Conservation (phyloP, 441 rosid species). For the Isatis lusitanica region DNA sequence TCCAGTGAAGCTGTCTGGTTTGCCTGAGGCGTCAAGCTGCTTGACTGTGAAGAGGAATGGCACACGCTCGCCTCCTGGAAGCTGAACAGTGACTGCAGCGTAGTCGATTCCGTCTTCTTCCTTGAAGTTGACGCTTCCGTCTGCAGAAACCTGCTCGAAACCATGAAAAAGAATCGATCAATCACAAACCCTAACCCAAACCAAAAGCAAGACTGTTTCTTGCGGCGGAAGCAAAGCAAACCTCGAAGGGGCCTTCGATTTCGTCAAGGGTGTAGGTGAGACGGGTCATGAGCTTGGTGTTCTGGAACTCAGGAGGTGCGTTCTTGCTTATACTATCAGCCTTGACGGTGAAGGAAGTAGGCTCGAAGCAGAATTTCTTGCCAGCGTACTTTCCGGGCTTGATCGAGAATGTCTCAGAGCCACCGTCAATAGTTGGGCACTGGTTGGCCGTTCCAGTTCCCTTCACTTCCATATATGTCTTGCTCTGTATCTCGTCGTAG, state of each 20-base stretch:
- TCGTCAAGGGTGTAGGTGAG: conserved; percentile 91
- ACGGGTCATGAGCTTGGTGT: conserved; percentile 90
- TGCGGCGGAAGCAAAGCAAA: conserved; percentile 8
- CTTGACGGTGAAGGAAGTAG: conserved; percentile 90
- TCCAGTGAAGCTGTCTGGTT: conserved; percentile 72
- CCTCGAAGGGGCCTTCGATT: conserved; percentile 87
- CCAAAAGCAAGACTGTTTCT: background rate
- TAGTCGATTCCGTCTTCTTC: conserved; percentile 90
- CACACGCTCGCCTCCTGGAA: conserved; percentile 88
- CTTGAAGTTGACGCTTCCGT: conserved; percentile 63
- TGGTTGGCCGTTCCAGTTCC: conserved; percentile 92
- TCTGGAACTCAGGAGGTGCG: conserved; percentile 79
- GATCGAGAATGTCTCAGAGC: conserved; percentile 61
- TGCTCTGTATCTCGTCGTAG: conserved; percentile 80
- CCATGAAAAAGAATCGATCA: conserved; percentile 48
- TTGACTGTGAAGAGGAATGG: conserved; percentile 91
- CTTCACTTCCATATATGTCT: conserved; percentile 87
- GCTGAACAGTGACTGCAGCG: conserved; percentile 86
- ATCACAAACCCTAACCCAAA: background rate
- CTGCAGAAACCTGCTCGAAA: conserved; percentile 47
- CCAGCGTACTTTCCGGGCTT: conserved; percentile 78
- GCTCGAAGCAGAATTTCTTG: conserved; percentile 80
- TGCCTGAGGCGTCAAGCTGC: conserved; percentile 78
- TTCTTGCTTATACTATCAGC: conserved; percentile 76
- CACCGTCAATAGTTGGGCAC: conserved; percentile 79